phyloP scores from a whole-genome alignment of 129 eudicot genomes.

The sunflower (Helianthus annuus) region DNA sequence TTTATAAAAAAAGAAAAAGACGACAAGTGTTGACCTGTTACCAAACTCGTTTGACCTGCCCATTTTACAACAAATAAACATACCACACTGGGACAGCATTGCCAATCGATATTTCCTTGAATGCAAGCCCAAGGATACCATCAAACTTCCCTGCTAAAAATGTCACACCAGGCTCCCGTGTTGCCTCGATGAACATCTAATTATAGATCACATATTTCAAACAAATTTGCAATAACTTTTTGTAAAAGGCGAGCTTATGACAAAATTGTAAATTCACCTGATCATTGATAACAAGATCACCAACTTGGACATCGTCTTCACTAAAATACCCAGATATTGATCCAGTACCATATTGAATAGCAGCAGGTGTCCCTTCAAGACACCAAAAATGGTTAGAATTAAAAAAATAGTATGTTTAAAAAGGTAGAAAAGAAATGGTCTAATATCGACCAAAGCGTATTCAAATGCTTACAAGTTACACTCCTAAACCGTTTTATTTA shows the following conservation, averaged over 20 bases:
- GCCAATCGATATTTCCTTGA: conserved; percentile 58
- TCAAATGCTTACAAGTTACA: no score
- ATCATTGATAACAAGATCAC: conserved; percentile 49
- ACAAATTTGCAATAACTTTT: neutral
- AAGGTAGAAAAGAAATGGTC: neutral
- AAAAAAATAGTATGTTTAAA: neutral
- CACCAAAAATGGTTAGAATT: neutral
- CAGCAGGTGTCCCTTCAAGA: conserved; percentile 65
- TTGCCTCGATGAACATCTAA: conserved; percentile 79
- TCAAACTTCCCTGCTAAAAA: conserved; percentile 69
- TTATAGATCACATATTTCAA: conserved; percentile 1
- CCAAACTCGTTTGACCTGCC: neutral
- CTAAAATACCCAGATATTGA: conserved; percentile 76
- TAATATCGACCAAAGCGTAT: no score
- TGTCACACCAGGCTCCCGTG: conserved; percentile 50
- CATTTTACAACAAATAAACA: neutral
- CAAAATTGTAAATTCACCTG: conserved; percentile 49
- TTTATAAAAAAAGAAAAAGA: neutral
- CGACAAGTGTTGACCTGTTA: neutral
- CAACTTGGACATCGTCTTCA: conserved; percentile 61
- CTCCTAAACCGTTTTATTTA: no score
- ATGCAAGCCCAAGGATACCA: conserved; percentile 82
- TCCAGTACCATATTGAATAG: conserved; percentile 78
- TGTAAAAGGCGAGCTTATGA: neutral
- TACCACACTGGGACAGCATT: conserved; percentile 73